Conservation (phyloP, 371 early-diverging fungal genomes). For the Saksenaea oblongispora region DNA sequence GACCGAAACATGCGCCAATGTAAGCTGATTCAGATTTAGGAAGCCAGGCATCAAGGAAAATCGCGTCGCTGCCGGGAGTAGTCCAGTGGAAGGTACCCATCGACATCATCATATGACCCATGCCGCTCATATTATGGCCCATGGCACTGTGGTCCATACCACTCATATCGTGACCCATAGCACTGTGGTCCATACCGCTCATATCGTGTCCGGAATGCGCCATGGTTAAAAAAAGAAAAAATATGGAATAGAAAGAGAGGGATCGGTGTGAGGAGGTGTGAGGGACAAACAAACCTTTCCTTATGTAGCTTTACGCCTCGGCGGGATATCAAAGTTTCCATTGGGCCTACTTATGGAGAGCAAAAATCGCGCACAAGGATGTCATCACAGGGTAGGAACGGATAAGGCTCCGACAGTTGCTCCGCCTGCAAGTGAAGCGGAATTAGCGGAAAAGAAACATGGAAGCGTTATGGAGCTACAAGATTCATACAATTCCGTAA, state of each 20-base stretch:
- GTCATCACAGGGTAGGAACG: not conserved
- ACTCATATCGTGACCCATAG: conserved; percentile 17
- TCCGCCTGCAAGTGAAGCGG: too few relatives aligned
- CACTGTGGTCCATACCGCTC: not conserved
- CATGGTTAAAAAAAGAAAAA: not conserved
- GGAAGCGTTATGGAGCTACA: not conserved
- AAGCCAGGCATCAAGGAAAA: conserved; percentile 45
- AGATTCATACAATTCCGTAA: not conserved
- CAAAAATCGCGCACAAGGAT: not conserved
- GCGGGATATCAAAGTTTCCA: not conserved
- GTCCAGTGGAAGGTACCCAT: conserved; percentile 56
- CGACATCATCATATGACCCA: conserved; percentile 19
- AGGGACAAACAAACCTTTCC: not conserved
- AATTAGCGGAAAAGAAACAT: too few relatives aligned
- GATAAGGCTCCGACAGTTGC: too few relatives aligned
- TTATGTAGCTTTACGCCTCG: not conserved
- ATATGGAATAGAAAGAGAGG: not conserved
- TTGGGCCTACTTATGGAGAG: not conserved
- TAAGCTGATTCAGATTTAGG: conserved; percentile 54
- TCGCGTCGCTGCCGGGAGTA: conserved; percentile 30
- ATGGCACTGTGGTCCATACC: conserved; percentile 14
- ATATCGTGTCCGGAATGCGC: not conserved
- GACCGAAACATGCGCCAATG: conserved; percentile 58
- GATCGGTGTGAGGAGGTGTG: not conserved
- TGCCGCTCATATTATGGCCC: conserved; percentile 9